Percentiles rank a stretch among this genome's conserved stretches.
Conservation (phyloP, 2,329 filamentous ascomycete species). For the Hawksworthiomyces lignivorus region DNA sequence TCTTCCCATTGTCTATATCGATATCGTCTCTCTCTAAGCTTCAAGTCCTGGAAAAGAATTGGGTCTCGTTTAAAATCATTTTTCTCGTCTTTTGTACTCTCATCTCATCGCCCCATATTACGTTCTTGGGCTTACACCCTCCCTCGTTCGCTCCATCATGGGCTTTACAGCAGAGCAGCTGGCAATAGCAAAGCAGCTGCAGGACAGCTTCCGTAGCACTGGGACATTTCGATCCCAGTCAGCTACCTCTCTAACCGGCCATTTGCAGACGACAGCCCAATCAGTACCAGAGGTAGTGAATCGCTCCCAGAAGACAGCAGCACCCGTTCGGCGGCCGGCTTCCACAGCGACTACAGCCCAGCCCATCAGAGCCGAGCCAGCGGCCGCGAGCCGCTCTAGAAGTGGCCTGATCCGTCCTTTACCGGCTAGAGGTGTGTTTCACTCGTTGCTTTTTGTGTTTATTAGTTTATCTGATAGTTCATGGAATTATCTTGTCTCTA, state of each 20-base stretch:
- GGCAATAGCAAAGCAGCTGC: constrained; percentile 12
- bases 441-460: neutral
- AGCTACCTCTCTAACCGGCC: neutral
- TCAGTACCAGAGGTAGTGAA: no score
- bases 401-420: constrained; percentile 9
- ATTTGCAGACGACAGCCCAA: no score
- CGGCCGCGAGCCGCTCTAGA: neutral
- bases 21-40: no score
- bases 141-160: no score
- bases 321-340: neutral
- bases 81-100: no score
- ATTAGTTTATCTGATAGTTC: neutral
- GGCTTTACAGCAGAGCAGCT: constrained; percentile 12
- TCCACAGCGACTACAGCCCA: neutral
- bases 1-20: no score
- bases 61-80: no score
- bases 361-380: neutral
- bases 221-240: constrained; percentile 7
- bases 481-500: neutral
- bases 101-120: no score
- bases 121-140: no score
- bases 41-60: no score
- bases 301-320: neutral
- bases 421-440: neutral
- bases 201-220: constrained; percentile 4